Evolutionary conservation across 2,329 filamentous ascomycete species (phyloP), one percentile per base, ranked within the genome.

Genomic region (Fusarium tricinctum): DNA sequence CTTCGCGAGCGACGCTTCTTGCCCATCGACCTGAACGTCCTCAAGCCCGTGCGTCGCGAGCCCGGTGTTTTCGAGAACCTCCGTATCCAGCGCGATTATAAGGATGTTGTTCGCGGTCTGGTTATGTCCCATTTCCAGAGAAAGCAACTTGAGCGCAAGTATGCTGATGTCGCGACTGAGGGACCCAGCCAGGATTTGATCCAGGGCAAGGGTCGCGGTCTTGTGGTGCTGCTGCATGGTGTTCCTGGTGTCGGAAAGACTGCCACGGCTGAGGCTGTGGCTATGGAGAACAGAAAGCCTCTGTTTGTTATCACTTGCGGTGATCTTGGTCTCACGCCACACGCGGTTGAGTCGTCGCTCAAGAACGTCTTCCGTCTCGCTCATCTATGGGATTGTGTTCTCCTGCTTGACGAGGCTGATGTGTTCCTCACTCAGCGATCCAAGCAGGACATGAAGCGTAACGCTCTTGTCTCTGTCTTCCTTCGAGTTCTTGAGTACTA

Each of bases 191-290:
- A 81, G 68, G 82, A 84, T 67, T 63, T 84, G 9, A 81, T 84
- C 45, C 77, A 79, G 51, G 81, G 81, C 63, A 85, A 84, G 67
- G 81, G 81, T 1, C 76, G 78, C 2, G 82, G 83, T 7, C 70
- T 85, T 1, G 77, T 84, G 4, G 75, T 85, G 0, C 70, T 85
- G 1, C 73, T 85, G 0, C 82, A 84, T 58, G 83, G 83, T 26
- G 78, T 81, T 1, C 83, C 83, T 0, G 83, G 83, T 26, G 82
- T 84, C 0, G 83, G 83, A 6, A 85, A 85, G 75, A 85, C 83
- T 1, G 78, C 80, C 0, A 84, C 83, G 0, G 83, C 83, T 1
- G 78, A 83, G 63, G 79, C 79, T 2, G 76, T 82, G 2, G 80
- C 81, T 2, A 77, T 78, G 75, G 77, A 77, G 53, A 79, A 80